A percentile compares a stretch with the other conserved stretches of the same genome.
Evolutionary conservation across 208 protist genomes (phyloP).

Genomic region (Trypanosomatidae sp.): DNA sequence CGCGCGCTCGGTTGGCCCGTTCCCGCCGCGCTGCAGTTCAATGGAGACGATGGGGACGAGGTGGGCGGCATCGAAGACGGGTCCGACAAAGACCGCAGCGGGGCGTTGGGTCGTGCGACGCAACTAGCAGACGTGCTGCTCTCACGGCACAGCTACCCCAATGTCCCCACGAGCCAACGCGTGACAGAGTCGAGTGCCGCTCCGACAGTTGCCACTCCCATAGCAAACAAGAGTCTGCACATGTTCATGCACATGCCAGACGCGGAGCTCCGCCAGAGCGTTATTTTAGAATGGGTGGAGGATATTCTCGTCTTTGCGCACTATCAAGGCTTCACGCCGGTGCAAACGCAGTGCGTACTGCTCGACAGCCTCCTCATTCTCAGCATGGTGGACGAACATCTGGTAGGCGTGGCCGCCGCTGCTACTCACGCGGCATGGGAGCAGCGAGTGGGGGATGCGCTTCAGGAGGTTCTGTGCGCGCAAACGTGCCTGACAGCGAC

Average conservation of each 20-base stretch:
- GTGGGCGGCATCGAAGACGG: neutral
- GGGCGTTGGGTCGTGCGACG: neutral
- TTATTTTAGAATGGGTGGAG: constrained; percentile 77
- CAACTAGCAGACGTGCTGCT: constrained; percentile 20
- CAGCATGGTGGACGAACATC: constrained; percentile 29
- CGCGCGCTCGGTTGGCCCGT: constrained; percentile 37
- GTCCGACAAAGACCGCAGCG: neutral
- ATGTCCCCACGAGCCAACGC: neutral
- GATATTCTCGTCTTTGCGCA: constrained; percentile 53
- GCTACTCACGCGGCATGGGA: constrained; percentile 22
- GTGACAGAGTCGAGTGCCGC: neutral
- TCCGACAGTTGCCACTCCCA: neutral
- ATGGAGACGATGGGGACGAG: neutral
- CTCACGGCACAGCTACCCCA: constrained; percentile 15
- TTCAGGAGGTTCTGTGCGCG: constrained; percentile 45
- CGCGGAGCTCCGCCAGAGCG: constrained; percentile 43
- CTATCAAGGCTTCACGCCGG: constrained; percentile 39
- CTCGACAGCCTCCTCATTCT: constrained; percentile 57
- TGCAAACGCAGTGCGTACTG: constrained; percentile 70
- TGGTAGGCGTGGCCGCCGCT: constrained; percentile 1
- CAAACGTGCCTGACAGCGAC: constrained; percentile 50
- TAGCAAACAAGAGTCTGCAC: neutral
- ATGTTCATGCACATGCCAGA: constrained; percentile 37
- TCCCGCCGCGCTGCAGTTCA: constrained; percentile 9
- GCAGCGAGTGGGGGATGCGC: constrained; percentile 24